Evolutionary conservation across 2,329 filamentous ascomycete species (phyloP).

Genomic region (Magnaporthiopsis incrustans): DNA sequence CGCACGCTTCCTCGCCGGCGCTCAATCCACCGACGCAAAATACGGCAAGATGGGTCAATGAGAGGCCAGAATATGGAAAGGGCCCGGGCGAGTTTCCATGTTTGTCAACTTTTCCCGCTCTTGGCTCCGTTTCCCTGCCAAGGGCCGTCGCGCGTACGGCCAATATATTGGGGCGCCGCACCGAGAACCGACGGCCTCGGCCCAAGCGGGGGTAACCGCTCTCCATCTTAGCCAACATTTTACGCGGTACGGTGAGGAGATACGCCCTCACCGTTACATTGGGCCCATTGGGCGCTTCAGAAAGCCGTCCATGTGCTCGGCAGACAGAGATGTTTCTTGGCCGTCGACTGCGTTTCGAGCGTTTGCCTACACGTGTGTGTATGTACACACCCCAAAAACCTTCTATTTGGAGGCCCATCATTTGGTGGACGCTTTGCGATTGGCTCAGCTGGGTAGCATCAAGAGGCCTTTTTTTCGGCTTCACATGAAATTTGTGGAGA

Average conservation of each 20-base stretch:
- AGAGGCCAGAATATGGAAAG: neutral
- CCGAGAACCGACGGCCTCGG: neutral
- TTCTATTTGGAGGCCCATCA: neutral
- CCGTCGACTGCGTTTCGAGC: neutral
- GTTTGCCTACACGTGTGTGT: neutral
- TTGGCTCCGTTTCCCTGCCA: neutral
- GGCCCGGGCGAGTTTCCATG: neutral
- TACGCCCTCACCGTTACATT: neutral
- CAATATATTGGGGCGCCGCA: neutral
- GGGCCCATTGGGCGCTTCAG: neutral
- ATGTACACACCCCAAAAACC: neutral
- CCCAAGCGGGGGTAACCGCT: neutral
- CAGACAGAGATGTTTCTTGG: neutral
- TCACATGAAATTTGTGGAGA: neutral
- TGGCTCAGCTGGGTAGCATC: neutral
- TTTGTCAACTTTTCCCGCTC: neutral
- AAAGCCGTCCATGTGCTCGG: neutral
- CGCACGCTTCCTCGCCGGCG: neutral
- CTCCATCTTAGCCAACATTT: neutral
- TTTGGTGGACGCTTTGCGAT: neutral
- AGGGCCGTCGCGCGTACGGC: neutral
- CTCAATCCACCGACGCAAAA: neutral
- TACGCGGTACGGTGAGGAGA: neutral
- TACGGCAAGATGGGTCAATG: neutral
- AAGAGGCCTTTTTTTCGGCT: neutral